phyloP scores from a whole-genome alignment of 345 rosid species.

The Melaleuca quinquenervia region DNA sequence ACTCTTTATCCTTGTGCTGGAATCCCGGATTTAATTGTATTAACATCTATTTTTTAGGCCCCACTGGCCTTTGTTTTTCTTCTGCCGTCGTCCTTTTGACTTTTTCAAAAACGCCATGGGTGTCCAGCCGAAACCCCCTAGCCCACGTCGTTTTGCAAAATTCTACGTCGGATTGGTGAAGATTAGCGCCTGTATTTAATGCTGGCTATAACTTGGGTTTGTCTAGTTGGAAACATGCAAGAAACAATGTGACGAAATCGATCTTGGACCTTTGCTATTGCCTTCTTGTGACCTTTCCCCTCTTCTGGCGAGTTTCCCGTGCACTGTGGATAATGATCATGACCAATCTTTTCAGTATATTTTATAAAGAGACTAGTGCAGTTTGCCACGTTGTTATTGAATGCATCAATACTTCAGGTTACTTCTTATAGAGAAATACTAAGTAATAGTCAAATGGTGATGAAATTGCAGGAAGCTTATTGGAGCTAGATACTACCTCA shows the following conservation, averaged over 20 bases:
- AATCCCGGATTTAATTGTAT: not conserved
- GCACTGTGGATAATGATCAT: not conserved
- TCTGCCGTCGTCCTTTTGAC: not conserved
- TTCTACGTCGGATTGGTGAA: not conserved
- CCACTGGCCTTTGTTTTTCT: not conserved
- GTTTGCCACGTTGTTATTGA: not conserved
- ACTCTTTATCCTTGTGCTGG: not conserved
- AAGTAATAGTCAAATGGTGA: not conserved
- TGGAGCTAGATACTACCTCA: conserved; percentile 68
- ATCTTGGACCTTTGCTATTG: not conserved
- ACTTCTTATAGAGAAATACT: not conserved
- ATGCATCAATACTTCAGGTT: not conserved
- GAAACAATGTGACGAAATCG: not conserved
- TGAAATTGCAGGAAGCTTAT: conserved; percentile 46
- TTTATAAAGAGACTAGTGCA: no score
- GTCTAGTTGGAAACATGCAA: not conserved
- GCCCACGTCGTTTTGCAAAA: not conserved
- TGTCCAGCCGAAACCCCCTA: not conserved
- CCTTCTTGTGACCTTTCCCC: not conserved
- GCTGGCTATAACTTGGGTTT: not conserved
- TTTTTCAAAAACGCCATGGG: not conserved
- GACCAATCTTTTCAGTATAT: not conserved
- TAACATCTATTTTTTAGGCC: not conserved
- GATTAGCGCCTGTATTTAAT: not conserved
- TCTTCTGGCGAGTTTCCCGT: not conserved